Percentiles rank a stretch among this genome's conserved stretches.
Conservation (phyloP, 164 flowering plant species). For the Nelumbo lutea region DNA sequence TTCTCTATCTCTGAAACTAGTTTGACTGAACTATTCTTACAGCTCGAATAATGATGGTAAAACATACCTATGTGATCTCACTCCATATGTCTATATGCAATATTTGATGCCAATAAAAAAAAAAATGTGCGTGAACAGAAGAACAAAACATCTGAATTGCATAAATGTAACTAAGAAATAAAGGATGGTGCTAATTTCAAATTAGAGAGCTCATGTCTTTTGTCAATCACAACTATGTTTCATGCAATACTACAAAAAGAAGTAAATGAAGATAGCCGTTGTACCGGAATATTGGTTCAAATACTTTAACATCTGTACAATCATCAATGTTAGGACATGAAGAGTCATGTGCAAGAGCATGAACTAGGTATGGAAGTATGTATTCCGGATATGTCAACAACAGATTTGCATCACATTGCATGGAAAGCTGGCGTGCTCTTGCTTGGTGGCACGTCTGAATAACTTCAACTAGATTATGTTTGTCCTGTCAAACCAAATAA, state of each 20-base stretch:
- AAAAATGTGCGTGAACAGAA: too few relatives aligned
- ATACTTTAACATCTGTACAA: slow-evolving; percentile 64
- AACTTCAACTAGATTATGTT: slow-evolving; percentile 66
- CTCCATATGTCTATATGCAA: too few relatives aligned
- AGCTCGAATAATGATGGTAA: too few relatives aligned
- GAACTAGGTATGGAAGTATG: slow-evolving; percentile 74
- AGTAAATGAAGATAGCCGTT: slow-evolving; percentile 1
- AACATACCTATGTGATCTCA: too few relatives aligned
- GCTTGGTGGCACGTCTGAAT: slow-evolving; percentile 74
- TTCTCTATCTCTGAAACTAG: too few relatives aligned
- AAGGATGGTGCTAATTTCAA: too few relatives aligned
- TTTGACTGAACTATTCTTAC: too few relatives aligned
- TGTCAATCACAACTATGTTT: background rate
- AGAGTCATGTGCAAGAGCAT: slow-evolving; percentile 81
- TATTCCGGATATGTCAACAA: slow-evolving; percentile 56
- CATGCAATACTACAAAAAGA: background rate
- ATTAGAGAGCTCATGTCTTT: too few relatives aligned
- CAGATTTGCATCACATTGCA: slow-evolving; percentile 53
- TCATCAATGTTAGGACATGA: slow-evolving; percentile 69
- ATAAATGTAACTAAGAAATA: too few relatives aligned
- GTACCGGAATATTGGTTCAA: slow-evolving; percentile 80
- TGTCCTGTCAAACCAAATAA: slow-evolving; percentile 49
- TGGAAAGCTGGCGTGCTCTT: slow-evolving; percentile 54
- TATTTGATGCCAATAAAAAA: too few relatives aligned
- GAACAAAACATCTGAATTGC: too few relatives aligned